These are phyloP conservation scores for Buxus sempervirens DNA, from an alignment of 164 flowering plant species.

Conservation along the genomic window DNA sequence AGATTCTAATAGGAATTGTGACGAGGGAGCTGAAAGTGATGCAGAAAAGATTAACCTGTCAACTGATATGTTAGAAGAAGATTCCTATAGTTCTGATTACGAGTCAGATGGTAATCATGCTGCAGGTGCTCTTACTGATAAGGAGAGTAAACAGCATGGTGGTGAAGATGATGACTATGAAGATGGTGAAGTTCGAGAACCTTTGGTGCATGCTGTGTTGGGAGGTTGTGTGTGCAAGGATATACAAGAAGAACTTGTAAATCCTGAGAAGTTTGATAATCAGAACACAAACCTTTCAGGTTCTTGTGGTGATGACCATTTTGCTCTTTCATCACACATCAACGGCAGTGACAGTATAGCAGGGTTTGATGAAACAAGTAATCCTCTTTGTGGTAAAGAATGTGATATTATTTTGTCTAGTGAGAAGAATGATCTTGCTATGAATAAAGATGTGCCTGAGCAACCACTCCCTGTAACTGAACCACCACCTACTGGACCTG, in stretches of 20 bases:
- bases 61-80: conserved; percentile 35
- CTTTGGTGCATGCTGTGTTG: conserved; percentile 10
- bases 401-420: conserved; percentile 1
- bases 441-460: conserved; percentile 13
- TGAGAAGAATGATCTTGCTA: conserved; percentile 14
- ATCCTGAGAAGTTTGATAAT: conserved; percentile 14
- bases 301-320: conserved; percentile 8
- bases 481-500: conserved; percentile 9
- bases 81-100: conserved; percentile 32
- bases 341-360: conserved; percentile 13
- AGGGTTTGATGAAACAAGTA: conserved; percentile 16
- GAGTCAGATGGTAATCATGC: conserved; percentile 38
- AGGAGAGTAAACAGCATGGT: conserved; percentile 10
- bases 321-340: conserved; percentile 6
- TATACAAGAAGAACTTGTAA: conserved; percentile 10
- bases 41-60: conserved; percentile 42
- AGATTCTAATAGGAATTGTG: conserved; percentile 10
- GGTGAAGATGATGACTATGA: conserved; percentile 51
- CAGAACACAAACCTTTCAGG: conserved; percentile 1
- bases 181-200: conserved; percentile 67
- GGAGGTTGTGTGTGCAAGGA: conserved; percentile 18
- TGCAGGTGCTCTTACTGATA: conserved; percentile 8
- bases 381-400: conserved; percentile 10
- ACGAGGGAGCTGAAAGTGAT: conserved; percentile 33
- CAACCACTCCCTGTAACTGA: conserved; percentile 19